phyloP scores from a whole-genome alignment of 78 protist species.

The Monocercomonoides exilis region DNA sequence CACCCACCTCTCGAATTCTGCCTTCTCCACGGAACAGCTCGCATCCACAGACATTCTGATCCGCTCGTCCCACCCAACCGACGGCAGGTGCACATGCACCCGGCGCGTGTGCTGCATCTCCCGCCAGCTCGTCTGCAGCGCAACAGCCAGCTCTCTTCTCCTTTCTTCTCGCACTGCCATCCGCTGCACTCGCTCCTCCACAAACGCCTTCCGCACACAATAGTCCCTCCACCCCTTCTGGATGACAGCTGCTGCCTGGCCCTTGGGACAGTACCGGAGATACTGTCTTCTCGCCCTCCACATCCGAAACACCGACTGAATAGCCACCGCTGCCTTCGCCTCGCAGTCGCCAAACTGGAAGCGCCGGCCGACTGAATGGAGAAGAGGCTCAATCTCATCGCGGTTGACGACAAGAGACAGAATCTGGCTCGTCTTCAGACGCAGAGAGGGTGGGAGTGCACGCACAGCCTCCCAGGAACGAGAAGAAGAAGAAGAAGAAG shows the following conservation, averaged over 20 bases:
- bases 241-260: background rate
- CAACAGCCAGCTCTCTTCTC: background rate
- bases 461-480: too few species aligned
- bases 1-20: too few species aligned
- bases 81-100: background rate
- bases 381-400: background rate
- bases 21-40: too few species aligned
- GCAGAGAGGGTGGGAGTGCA: too few species aligned
- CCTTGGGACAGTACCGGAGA: background rate
- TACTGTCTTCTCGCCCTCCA: background rate
- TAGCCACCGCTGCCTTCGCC: background rate
- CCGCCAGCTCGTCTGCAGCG: background rate
- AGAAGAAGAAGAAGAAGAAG: too few species aligned
- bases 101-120: background rate
- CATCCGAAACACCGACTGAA: background rate
- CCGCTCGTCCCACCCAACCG: background rate
- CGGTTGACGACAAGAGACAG: background rate
- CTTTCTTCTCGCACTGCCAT: background rate
- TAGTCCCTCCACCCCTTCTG: background rate
- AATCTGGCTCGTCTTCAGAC: too few species aligned
- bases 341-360: background rate
- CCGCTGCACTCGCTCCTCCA: background rate
- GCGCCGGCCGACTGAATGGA: background rate
- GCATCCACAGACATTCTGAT: background rate
- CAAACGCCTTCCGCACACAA: background rate